Percentiles rank a stretch among this genome's conserved stretches.
Evolutionary conservation across 2,329 filamentous ascomycete genomes (phyloP).

Genomic region (Pseudopithomyces chartarum): DNA sequence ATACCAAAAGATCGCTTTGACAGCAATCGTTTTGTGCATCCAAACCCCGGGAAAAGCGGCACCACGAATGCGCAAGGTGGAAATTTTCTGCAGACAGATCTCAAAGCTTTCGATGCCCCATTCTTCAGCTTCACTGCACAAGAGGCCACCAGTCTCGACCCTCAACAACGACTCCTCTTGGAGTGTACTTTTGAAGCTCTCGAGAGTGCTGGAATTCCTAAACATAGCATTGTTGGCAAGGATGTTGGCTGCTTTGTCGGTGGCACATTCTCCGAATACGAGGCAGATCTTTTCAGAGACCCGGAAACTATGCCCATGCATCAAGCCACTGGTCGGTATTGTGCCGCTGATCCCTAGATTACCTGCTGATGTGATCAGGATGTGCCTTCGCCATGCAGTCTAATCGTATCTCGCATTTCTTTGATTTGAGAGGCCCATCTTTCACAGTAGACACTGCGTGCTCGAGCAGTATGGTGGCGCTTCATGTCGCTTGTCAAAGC

Average conservation of each 20-base stretch:
- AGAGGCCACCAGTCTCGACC: constrained; percentile 37
- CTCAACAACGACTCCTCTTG: constrained; percentile 39
- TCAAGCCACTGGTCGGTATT: constrained; percentile 28
- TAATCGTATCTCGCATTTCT: constrained; percentile 37
- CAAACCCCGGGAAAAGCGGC: constrained; percentile 36
- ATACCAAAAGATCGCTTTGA: constrained; percentile 48
- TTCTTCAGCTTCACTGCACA: constrained; percentile 36
- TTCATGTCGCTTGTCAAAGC: constrained; percentile 37
- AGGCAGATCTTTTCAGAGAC: constrained; percentile 28
- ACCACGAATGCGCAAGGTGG: constrained; percentile 40
- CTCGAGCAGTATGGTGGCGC: constrained; percentile 31
- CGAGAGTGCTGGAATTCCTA: constrained; percentile 42
- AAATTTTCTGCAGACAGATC: constrained; percentile 27
- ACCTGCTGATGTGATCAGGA: constrained; percentile 13
- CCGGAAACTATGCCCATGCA: constrained; percentile 31
- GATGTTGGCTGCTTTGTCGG: constrained; percentile 34
- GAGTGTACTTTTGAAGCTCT: constrained; percentile 48
- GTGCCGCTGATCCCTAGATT: not conserved
- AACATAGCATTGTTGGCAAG: constrained; percentile 33
- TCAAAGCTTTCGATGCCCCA: constrained; percentile 31
- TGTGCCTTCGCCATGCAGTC: constrained; percentile 29
- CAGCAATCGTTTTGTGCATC: constrained; percentile 45
- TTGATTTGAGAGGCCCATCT: constrained; percentile 36
- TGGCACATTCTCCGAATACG: constrained; percentile 28
- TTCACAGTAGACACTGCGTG: constrained; percentile 41